These are phyloP conservation scores for Penicillium simplicissimum DNA, from an alignment of 495 filamentous ascomycete genomes.

Conservation along the genomic window DNA sequence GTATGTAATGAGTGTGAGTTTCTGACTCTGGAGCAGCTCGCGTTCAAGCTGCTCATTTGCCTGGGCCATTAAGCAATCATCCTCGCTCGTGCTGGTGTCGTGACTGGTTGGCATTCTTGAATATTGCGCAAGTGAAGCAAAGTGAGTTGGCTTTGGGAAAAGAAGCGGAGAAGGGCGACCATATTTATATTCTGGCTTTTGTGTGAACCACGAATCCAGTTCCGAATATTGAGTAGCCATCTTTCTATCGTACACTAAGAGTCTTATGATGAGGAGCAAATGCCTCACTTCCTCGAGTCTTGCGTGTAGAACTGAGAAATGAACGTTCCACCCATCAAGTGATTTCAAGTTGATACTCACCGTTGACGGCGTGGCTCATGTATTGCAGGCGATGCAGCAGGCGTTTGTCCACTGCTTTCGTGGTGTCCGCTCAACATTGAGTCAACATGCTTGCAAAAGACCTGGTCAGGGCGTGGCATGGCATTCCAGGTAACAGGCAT, in stretches of 20 bases:
- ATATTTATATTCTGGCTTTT: neutral
- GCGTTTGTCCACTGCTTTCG: neutral
- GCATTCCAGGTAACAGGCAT: neutral
- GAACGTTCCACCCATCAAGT: neutral
- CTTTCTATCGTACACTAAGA: neutral
- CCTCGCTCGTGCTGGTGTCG: neutral
- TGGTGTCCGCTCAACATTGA: neutral
- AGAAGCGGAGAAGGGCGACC: neutral
- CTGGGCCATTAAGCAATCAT: neutral
- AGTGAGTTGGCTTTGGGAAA: neutral
- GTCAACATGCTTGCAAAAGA: neutral
- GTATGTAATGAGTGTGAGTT: neutral
- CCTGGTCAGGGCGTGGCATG: too few relatives aligned
- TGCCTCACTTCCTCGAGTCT: neutral
- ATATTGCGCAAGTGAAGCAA: neutral
- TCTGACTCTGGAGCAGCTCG: neutral
- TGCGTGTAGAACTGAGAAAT: neutral
- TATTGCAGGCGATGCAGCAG: neutral
- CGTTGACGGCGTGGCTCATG: neutral
- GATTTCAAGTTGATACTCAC: neutral
- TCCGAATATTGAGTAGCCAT: neutral
- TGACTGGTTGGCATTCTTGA: conserved; percentile 1
- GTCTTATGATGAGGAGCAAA: neutral
- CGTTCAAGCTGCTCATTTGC: conserved; percentile 1
- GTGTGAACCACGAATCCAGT: neutral